Evolutionary conservation across 2,329 filamentous ascomycete genomes (phyloP), one percentile per base, ranked within the genome.

Genomic region (Trichoderma polysporum): DNA sequence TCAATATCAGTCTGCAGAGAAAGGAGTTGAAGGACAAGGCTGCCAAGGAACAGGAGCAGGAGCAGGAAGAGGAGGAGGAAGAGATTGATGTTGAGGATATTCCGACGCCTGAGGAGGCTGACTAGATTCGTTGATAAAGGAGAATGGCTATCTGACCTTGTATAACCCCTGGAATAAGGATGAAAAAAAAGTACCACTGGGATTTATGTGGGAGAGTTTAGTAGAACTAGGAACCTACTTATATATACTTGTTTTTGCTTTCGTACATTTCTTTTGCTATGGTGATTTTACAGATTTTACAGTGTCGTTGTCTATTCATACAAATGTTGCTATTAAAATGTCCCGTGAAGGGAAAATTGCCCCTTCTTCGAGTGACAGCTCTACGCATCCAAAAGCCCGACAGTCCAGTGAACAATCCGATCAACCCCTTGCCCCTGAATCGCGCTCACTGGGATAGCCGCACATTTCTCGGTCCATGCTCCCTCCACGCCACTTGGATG

Each of bases 381-480:
- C 66, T 75, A 78, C 62, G 80, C 82, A 69, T 90, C 86, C 66
- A 94, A 78, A 66, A 94, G 76, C 17, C 87, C 87, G 58, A 93
- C 85, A 2, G 89, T 90, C 82, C 91, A 88, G 72, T 92, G 88
- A 22, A 91, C 85, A 66, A 95, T 88, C 52, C 85, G 82, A 62
- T 93, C 88, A 9, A 97, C 89, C 3, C 94, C 94, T 76, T 97
- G 89, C 5, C 91, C 92, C 67, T 90, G 87, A 69, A 97, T 96
- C 56, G 94, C 95, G 76, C 94, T 97, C 56, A 98, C 89, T 0
- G 95, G 95, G 68, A 98, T 88, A 22, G 87, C 91, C 25, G 86
- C 83, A 35, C 91, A 85, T 82, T 89, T 79, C 78, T 84, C 78
- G 75, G 81, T 79, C 90, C 90, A 86, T 9, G 83, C 83, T 3